Evolutionary conservation across 495 filamentous ascomycete genomes (phyloP), one percentile per base, ranked within the genome.

Genomic region (Polyplosphaeria fusca): DNA sequence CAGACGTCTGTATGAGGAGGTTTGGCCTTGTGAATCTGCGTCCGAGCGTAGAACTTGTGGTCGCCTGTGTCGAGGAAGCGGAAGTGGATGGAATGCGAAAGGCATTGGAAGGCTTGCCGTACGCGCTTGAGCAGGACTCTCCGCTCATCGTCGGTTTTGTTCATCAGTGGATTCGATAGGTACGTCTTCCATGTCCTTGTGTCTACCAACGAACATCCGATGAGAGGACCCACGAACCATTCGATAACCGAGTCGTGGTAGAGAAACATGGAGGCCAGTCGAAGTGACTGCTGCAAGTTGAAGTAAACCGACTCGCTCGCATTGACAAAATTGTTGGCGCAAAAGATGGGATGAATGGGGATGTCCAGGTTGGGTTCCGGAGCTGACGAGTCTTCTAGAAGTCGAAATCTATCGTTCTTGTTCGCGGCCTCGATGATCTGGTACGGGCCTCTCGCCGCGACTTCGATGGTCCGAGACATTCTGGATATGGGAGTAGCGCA

Each of bases 191-290:
- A 19, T 11, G 49, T 16, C 20, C 37, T 14, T 3, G 41, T 37
- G 37, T 58, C 55, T 4, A 18, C 43, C 19, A 55, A 27, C 20
- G 44, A 7, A 14, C 24, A 35, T 18, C 60, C 60, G 16, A 59
- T 38, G n/a, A 54, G 44, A 3, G 44, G 55, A 12, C 37, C 23
- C 9, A 64, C 40, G 25, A 60, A 64, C 39, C 43, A 64, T 49
- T 60, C 51, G 25, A 64, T 27, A 20, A 53, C 35, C 5, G 50
- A 32, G 13, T 60, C 56, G 12, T 53, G 25, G 5, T 52, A 11
- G 18, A 64, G 61, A 42, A 60, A 64, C 49, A 64, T 43, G 13
- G 61, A 64, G 14, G 55, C 61, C 5, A 64, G 46, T 12, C 51
- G 61, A 27, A 64, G 61, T 13, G 50, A 12, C 40, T 52, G 61